Evolutionary conservation across 148 eudicot genomes (phyloP), one percentile per base, ranked within the genome.

Genomic region (Simmondsia chinensis): DNA sequence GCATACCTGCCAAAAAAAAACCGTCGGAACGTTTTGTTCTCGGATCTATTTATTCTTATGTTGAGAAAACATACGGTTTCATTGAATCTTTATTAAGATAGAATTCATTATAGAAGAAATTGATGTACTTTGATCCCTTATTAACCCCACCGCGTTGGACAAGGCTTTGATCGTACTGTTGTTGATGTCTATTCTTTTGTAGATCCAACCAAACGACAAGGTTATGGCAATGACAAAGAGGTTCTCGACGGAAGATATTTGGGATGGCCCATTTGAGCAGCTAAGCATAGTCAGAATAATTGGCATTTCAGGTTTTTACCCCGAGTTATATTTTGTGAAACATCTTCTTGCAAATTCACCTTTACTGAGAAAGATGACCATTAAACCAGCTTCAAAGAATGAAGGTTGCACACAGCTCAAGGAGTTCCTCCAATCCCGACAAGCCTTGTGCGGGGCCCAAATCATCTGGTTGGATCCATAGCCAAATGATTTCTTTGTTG

Each of bases 171-270:
- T 37, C 19, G 1, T 43, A n/a, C n/a, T n/a, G n/a, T n/a, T n/a
- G 36, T 21, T 27, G 58, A 21, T 25, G n/a, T n/a, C n/a, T n/a
- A n/a, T n/a, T n/a, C n/a, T 38, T 33, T 18, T 65, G 46, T 52
- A 84, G 95, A 80, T 80, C 41, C 79, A 84, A 28, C 71, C 73
- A 16, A 84, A 80, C 14, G 84, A 80, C 30, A 76, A 63, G 36
- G 6, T 49, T 33, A 21, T 49, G 15, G 20, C 31, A 4, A 54
- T 50, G 50, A 9, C 43, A 20, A n/a, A n/a, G 20, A 64, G 33
- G 53, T 50, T 50, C 20, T 50, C 57, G 69, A 70, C 66, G 48
- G 70, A 63, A 27, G 54, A 57, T 48, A 40, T 39, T 41, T 26
- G 23, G 11, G 60, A 52, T 30, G 59, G 69, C 56, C 43, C 45